Conservation (phyloP, 768 basidiomycete species). For the Lactarius akahatsu region DNA sequence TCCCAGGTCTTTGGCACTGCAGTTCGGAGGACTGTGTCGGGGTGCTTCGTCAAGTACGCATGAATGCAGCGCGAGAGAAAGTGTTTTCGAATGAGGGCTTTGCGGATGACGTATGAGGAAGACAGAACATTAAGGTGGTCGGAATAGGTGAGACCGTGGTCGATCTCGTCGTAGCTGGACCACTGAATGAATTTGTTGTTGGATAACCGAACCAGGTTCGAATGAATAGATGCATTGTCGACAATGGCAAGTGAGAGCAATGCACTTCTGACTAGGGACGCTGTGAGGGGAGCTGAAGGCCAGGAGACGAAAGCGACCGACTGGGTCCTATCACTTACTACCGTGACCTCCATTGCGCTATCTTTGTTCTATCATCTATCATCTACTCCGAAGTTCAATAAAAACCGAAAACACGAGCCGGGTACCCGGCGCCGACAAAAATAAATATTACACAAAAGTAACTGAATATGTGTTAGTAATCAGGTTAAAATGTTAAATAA, state of each 20-base stretch:
- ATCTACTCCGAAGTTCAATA: neutral
- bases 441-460: neutral
- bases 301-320: conserved; percentile 40
- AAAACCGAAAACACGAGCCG: neutral
- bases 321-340: neutral
- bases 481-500: neutral
- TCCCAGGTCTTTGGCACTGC: conserved; percentile 77
- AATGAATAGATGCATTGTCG: conserved; percentile 31
- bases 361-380: no score
- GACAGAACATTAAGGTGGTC: conserved; percentile 55
- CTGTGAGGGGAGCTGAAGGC: conserved; percentile 51
- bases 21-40: conserved; percentile 51
- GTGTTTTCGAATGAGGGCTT: conserved; percentile 93
- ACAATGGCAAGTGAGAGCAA: conserved; percentile 33
- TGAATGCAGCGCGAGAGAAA: conserved; percentile 76
- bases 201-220: conserved; percentile 31
- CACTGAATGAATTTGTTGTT: conserved; percentile 56
- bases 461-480: neutral
- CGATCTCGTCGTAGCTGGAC: conserved; percentile 86
- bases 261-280: conserved; percentile 44
- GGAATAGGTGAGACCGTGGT: conserved; percentile 67
- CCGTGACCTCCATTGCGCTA: neutral
- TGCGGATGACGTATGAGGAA: conserved; percentile 86
- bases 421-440: neutral
- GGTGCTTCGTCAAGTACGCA: conserved; percentile 70